Conservation (phyloP, 495 filamentous ascomycete genomes). For the Immersiella caudata region DNA sequence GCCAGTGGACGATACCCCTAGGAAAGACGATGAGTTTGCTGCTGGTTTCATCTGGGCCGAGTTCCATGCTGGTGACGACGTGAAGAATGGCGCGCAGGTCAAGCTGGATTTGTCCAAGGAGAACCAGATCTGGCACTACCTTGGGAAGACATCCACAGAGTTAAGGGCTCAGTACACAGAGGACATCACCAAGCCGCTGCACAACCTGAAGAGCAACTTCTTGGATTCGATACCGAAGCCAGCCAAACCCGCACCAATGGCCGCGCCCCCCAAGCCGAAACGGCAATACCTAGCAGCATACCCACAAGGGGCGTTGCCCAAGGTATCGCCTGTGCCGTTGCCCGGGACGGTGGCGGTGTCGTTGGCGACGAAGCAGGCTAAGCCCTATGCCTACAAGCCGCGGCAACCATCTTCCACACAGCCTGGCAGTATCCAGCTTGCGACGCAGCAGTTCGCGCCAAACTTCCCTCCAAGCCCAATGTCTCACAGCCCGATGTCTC, state of each 20-base stretch:
- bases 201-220: conserved; percentile 64
- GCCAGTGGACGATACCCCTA: conserved; percentile 62
- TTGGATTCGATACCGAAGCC: conserved; percentile 63
- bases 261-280: conserved; percentile 29
- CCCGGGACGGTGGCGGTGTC: conserved; percentile 1
- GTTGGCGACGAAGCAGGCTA: conserved; percentile 36
- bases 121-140: conserved; percentile 86
- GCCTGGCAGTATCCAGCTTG: conserved; percentile 38
- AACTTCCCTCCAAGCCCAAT: conserved; percentile 15
- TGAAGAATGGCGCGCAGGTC: conserved; percentile 47
- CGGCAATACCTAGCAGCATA: conserved; percentile 25
- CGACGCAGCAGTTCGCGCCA: conserved; percentile 45
- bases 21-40: conserved; percentile 70
- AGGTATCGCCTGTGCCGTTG: conserved; percentile 13
- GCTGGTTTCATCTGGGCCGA: conserved; percentile 77
- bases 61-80: conserved; percentile 64
- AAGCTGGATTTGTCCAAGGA: conserved; percentile 69
- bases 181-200: conserved; percentile 59
- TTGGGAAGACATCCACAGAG: conserved; percentile 85
- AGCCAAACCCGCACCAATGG: conserved; percentile 29
- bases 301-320: conserved; percentile 5
- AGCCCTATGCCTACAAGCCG: conserved; percentile 61
- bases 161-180: conserved; percentile 91
- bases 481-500: conserved; percentile 9
- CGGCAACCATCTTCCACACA: conserved; percentile 40